A percentile compares a stretch with the other conserved stretches of the same genome.
These are phyloP conservation scores for Pseudogymnoascus sp. DNA, from an alignment of 2,329 filamentous ascomycete genomes.

Conservation along the genomic window DNA sequence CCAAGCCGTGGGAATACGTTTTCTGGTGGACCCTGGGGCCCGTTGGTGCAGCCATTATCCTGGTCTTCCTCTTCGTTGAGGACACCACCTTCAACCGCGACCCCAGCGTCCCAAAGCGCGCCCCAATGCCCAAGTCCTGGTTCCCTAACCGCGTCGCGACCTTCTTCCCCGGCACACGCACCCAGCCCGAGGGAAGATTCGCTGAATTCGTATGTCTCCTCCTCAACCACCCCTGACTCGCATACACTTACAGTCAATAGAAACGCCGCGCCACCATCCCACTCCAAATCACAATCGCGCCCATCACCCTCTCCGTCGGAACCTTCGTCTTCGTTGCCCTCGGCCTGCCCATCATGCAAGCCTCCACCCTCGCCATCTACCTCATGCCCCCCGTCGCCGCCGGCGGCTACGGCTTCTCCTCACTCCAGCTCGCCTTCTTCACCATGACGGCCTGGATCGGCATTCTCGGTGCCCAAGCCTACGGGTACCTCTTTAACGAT, in stretches of 20 bases:
- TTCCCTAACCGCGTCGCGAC: conserved; percentile 2
- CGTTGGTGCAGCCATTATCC: background rate
- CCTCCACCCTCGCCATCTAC: conserved; percentile 8
- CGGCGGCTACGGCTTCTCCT: conserved; percentile 11
- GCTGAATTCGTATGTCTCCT: background rate
- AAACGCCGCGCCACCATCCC: background rate
- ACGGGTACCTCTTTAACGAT: conserved; percentile 8
- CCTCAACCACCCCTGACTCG: background rate
- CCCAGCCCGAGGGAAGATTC: background rate
- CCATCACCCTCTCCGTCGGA: background rate
- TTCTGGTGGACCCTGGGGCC: conserved; percentile 31
- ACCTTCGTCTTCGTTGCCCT: conserved; percentile 7
- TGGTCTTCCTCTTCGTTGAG: conserved; percentile 6
- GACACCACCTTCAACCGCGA: conserved; percentile 3
- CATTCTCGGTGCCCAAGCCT: conserved; percentile 7
- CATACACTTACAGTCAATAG: background rate
- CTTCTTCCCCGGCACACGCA: background rate
- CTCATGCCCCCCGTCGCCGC: conserved; percentile 6
- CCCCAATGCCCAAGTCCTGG: conserved; percentile 3
- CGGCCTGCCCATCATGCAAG: conserved; percentile 9
- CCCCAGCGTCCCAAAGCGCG: background rate
- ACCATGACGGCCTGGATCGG: conserved; percentile 7
- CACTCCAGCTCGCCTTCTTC: conserved; percentile 9
- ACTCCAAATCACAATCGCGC: background rate
- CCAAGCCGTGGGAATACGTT: conserved; percentile 28